A percentile compares a stretch with the other conserved stretches of the same genome.
phyloP scores from a whole-genome alignment of 495 filamentous ascomycete species.

The Tuber borchii region DNA sequence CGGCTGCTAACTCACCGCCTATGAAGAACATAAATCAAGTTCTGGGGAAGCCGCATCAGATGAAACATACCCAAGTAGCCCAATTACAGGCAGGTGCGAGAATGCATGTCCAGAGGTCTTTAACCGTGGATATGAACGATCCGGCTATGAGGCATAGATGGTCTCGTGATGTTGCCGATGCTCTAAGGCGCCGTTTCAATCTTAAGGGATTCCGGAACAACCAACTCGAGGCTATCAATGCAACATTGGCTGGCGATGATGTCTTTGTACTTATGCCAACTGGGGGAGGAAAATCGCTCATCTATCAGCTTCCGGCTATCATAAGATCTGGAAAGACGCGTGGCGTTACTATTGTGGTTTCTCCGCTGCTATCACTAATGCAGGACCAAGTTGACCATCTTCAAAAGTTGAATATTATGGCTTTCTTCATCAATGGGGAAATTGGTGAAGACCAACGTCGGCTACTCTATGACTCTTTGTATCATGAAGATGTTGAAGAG shows the following conservation, averaged over 20 bases:
- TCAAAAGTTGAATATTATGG: constrained; percentile 64
- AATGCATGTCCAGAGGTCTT: constrained; percentile 31
- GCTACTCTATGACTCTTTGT: constrained; percentile 56
- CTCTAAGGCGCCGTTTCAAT: constrained; percentile 70
- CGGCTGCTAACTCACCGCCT: constrained; percentile 28
- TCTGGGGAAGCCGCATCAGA: constrained; percentile 21
- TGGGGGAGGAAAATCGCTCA: constrained; percentile 91
- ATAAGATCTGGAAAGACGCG: constrained; percentile 70
- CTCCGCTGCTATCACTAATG: constrained; percentile 93
- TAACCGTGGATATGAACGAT: constrained; percentile 39
- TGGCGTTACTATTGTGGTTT: constrained; percentile 87
- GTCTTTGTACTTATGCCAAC: constrained; percentile 96
- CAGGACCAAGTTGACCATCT: constrained; percentile 87
- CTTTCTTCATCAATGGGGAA: constrained; percentile 72
- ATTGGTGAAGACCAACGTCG: constrained; percentile 51
- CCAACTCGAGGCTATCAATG: constrained; percentile 92
- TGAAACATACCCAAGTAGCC: constrained; percentile 15
- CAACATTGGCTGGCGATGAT: constrained; percentile 78
- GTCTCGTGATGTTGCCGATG: constrained; percentile 76
- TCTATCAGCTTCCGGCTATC: constrained; percentile 89
- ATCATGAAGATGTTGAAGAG: constrained; percentile 57
- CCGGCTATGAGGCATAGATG: constrained; percentile 56
- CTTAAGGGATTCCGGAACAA: constrained; percentile 81
- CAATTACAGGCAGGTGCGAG: constrained; percentile 15
- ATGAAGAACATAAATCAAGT: constrained; percentile 25